Base-by-base conservation (phyloP, 2,329 filamentous ascomycete species). In the Cryphonectria carpinicola region DNA sequence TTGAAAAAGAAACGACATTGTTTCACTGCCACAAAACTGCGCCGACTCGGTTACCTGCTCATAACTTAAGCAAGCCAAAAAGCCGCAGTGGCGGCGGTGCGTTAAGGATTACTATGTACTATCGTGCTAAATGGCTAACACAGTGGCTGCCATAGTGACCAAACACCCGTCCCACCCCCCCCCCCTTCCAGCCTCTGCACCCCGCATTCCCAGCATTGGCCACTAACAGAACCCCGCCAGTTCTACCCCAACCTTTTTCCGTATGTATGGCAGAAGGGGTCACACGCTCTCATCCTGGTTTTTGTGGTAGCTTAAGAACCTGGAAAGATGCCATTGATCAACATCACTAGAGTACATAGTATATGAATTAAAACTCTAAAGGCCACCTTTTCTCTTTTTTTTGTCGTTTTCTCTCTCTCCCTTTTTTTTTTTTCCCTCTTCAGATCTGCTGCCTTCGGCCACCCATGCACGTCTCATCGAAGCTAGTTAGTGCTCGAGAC, bases 181-280 rank as follows among this genome's bases (percentile, higher is more conserved):
- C 19, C 25, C 35, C 61, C 4, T 11, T n/a, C 46, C 19, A 32
- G 61, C 39, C 41, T 56, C 25, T 41, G 37, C 37, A 65, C 63
- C 63, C 63, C 63, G 63, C 63, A 65, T 65, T 52, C 28, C n/a
- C 14, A n/a, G 28, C 52, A 32, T n/a, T 25, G 61, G 39, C 37
- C 41, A 65, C n/a, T 65, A 49, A n/a, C 22, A 28, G 28, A 52
- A 11, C 63, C 63, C 41, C 63, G 63, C 41, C 25, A 39, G 13
- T 22, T 25, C 62, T 65, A 65, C 63, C 43, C 43, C 43, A 65
- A 52, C 43, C 10, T 35, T 49, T 28, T 25, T 7, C 28, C 28
- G 28, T 28, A 28, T 22, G 39, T 28, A 19, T 49, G 17, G 37
- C 19, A n/a, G 22, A 25, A 32, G 32, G 7, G 46, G 22, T 49